Conservation (phyloP, 2,329 filamentous ascomycete species). For the Aspergillus hiratsukae region DNA sequence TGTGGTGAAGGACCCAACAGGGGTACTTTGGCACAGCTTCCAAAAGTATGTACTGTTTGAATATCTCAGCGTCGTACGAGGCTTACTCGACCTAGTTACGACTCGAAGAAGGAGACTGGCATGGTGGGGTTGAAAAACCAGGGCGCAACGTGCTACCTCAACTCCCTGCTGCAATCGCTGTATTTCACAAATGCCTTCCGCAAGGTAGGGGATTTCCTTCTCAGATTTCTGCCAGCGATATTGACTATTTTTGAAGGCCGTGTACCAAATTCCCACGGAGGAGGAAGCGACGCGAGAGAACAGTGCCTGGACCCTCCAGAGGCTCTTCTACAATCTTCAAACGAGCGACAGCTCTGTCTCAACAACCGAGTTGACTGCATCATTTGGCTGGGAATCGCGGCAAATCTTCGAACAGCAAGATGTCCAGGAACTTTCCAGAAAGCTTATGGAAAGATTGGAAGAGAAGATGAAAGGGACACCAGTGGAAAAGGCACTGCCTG, state of each 20-base stretch:
- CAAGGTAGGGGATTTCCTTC: slow-evolving; percentile 55
- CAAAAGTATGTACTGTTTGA: slow-evolving; percentile 32
- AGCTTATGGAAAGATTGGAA: slow-evolving; percentile 95
- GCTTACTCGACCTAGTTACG: slow-evolving; percentile 60
- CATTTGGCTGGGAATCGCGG: slow-evolving; percentile 95
- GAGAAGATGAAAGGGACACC: slow-evolving; percentile 97
- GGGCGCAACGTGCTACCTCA: slow-evolving; percentile 85
- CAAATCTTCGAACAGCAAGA: slow-evolving; percentile 99
- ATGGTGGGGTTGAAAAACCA: slow-evolving; percentile 97
- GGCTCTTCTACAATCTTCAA: slow-evolving; percentile 92
- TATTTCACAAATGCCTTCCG: slow-evolving; percentile 91
- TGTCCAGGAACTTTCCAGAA: slow-evolving; percentile 92
- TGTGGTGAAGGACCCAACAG: slow-evolving; percentile 47
- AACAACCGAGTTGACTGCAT: slow-evolving; percentile 89
- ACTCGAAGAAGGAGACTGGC: slow-evolving; percentile 98
- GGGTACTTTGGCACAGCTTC: slow-evolving; percentile 47
- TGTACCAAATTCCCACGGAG: slow-evolving; percentile 94
- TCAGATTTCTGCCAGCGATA: background rate
- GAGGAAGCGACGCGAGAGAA: slow-evolving; percentile 75
- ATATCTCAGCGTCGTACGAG: slow-evolving; percentile 25
- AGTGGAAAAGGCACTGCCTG: slow-evolving; percentile 80
- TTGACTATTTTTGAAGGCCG: slow-evolving; percentile 55
- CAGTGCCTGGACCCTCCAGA: slow-evolving; percentile 88
- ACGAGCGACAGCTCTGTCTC: slow-evolving; percentile 78
- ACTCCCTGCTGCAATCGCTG: slow-evolving; percentile 76